A percentile compares a stretch with the other conserved stretches of the same genome.
Conservation (phyloP, 176 grass and related monocot genomes). For the Eremochloa ophiuroides region DNA sequence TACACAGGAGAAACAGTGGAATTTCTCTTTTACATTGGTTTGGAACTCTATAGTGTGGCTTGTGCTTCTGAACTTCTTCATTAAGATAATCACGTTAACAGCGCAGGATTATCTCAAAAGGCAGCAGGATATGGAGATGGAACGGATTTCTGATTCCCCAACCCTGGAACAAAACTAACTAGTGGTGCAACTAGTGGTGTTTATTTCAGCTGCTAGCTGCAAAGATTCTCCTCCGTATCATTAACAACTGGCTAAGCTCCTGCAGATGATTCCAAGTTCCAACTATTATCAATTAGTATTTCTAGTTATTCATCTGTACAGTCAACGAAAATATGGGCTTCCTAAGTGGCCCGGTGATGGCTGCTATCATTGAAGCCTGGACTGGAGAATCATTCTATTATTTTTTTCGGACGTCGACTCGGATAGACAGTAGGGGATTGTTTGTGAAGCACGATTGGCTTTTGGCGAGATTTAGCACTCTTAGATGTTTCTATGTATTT, state of each 20-base stretch:
- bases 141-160: constrained; percentile 17
- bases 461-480: not conserved
- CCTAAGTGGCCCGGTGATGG: constrained; percentile 15
- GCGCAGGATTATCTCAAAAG: constrained; percentile 76
- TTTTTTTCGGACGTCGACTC: constrained; percentile 16
- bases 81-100: constrained; percentile 77
- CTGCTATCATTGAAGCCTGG: constrained; percentile 23
- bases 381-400: constrained; percentile 21
- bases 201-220: constrained; percentile 37
- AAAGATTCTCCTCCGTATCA: constrained; percentile 17
- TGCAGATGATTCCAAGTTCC: constrained; percentile 28
- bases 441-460: not conserved
- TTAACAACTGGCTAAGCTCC: not conserved
- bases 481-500: not conserved
- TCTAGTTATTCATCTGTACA: constrained; percentile 37
- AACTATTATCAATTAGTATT: constrained; percentile 12
- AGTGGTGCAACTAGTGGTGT: constrained; percentile 19
- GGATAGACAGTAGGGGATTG: not conserved
- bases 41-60: constrained; percentile 91
- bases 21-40: constrained; percentile 73
- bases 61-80: constrained; percentile 76
- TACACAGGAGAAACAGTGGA: constrained; percentile 73
- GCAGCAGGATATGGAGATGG: constrained; percentile 79
- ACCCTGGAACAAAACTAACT: constrained; percentile 13
- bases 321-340: constrained; percentile 18